Conservation (phyloP, 495 filamentous ascomycete species). For the Monascus purpureus region DNA sequence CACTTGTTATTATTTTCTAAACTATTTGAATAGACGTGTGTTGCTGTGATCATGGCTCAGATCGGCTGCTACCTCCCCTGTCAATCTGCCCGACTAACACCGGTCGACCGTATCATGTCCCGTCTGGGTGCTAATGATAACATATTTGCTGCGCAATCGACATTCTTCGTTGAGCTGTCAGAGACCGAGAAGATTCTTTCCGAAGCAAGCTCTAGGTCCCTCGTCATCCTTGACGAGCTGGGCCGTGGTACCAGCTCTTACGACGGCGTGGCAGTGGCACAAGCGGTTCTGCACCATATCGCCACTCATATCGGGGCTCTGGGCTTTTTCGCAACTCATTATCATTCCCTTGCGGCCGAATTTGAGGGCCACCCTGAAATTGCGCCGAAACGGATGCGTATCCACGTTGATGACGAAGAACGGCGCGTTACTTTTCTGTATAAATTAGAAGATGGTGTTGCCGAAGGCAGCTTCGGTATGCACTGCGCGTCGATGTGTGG, state of each 20-base stretch:
- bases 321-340: constrained; percentile 97
- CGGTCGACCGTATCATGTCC: constrained; percentile 96
- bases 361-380: constrained; percentile 85
- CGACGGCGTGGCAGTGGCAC: constrained; percentile 91
- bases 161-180: constrained; percentile 95
- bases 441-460: constrained; percentile 86
- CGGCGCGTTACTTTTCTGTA: constrained; percentile 87
- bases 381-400: constrained; percentile 73
- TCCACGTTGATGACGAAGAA: constrained; percentile 77
- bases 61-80: constrained; percentile 90
- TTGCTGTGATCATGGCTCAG: constrained; percentile 97
- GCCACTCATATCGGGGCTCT: constrained; percentile 85
- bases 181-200: constrained; percentile 98
- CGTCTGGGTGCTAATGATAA: constrained; percentile 97
- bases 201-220: constrained; percentile 84
- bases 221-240: constrained; percentile 96
- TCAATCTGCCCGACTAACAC: constrained; percentile 70
- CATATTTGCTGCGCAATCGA: constrained; percentile 95
- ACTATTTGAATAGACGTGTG: constrained; percentile 50
- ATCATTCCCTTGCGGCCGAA: constrained; percentile 84
- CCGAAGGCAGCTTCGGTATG: constrained; percentile 98
- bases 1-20: constrained; percentile 2
- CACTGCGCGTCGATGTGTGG: constrained; percentile 98
- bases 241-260: constrained; percentile 89
- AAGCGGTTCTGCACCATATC: constrained; percentile 90